A percentile compares a stretch with the other conserved stretches of the same genome.
Evolutionary conservation across 108 stramenopile species (phyloP).

Genomic region (Fragilariopsis cylindrus): DNA sequence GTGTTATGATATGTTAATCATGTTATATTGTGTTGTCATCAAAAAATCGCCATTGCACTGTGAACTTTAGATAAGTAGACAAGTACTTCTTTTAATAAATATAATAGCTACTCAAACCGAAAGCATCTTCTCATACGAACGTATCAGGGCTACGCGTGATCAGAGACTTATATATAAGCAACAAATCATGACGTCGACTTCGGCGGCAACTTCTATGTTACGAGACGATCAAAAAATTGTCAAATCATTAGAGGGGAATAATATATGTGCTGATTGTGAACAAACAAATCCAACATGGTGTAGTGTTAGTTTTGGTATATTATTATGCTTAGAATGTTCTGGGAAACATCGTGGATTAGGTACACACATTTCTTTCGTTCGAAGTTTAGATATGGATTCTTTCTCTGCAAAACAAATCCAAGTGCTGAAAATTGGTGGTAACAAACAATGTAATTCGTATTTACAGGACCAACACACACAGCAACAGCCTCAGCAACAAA

Average conservation of each 20-base stretch:
- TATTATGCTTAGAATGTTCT: constrained; percentile 78
- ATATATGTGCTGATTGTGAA: constrained; percentile 58
- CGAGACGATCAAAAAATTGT: constrained; percentile 14
- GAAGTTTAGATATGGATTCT: constrained; percentile 73
- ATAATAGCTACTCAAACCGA: too few relatives aligned
- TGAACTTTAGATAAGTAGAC: too few relatives aligned
- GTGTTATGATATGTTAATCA: too few relatives aligned
- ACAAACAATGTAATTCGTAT: constrained; percentile 29
- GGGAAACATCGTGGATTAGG: constrained; percentile 88
- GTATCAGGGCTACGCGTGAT: too few relatives aligned
- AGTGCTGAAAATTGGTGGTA: constrained; percentile 42
- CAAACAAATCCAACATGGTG: constrained; percentile 81
- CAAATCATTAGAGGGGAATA: constrained; percentile 47
- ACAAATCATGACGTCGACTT: too few relatives aligned
- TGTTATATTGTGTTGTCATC: too few relatives aligned
- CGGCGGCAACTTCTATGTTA: background rate
- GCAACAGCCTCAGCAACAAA: background rate
- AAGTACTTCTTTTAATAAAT: too few relatives aligned
- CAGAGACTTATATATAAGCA: too few relatives aligned
- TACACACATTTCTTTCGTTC: constrained; percentile 94
- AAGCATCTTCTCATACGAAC: too few relatives aligned
- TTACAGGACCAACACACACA: constrained; percentile 3
- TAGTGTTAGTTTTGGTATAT: constrained; percentile 69
- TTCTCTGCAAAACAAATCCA: constrained; percentile 35
- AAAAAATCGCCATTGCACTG: too few relatives aligned